phyloP scores from a whole-genome alignment of 2,329 filamentous ascomycete genomes.

The Cordyceps fumosorosea region DNA sequence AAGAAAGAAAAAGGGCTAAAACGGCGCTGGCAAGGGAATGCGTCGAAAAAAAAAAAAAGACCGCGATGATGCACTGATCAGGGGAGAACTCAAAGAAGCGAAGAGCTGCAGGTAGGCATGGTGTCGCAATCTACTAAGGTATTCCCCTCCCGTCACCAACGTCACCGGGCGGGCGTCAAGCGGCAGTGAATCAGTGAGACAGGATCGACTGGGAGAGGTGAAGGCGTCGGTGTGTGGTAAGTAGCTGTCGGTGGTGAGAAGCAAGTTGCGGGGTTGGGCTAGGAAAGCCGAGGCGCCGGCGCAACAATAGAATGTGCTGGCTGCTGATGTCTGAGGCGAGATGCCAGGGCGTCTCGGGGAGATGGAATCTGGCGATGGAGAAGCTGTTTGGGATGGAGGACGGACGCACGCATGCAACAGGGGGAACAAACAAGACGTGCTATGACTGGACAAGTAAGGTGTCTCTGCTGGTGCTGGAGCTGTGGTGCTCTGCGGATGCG shows the following conservation, averaged over 20 bases:
- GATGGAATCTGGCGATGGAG: slow-evolving; percentile 8
- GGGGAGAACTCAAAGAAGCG: neutral
- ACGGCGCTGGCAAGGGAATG: slow-evolving; percentile 1
- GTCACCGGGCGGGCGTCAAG: neutral
- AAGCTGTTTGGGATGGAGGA: neutral
- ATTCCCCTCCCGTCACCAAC: slow-evolving; percentile 11
- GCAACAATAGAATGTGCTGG: neutral
- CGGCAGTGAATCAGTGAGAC: neutral
- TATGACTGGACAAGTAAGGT: too few relatives aligned
- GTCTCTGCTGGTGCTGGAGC: too few relatives aligned
- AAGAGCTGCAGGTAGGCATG: slow-evolving; percentile 1
- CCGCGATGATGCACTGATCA: neutral
- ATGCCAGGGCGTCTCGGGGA: neutral
- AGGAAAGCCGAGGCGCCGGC: neutral
- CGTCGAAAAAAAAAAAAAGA: neutral
- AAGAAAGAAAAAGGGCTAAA: neutral
- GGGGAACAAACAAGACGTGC: too few relatives aligned
- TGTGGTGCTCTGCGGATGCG: too few relatives aligned
- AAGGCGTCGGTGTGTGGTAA: too few relatives aligned
- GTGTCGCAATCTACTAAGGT: neutral
- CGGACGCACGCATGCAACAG: too few relatives aligned
- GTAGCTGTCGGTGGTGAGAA: neutral
- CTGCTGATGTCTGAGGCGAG: neutral
- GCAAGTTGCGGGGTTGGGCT: neutral
- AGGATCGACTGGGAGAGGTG: neutral